A percentile compares a stretch with the other conserved stretches of the same genome.
phyloP scores from a whole-genome alignment of 73 alveolate species.

The Paramecium pentaurelia region DNA sequence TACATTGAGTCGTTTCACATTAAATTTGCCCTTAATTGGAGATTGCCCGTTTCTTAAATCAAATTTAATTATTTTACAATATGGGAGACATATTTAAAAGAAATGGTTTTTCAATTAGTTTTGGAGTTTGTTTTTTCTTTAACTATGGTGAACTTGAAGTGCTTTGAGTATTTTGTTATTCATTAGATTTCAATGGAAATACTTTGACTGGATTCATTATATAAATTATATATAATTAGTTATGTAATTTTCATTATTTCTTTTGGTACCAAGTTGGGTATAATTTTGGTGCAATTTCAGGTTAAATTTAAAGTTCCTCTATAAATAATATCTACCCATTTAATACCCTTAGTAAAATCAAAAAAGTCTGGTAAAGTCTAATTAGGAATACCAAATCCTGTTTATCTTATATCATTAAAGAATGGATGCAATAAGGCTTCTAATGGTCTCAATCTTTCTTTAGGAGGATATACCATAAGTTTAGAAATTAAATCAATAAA shows the following conservation, averaged over 20 bases:
- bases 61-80: not conserved
- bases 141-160: not conserved
- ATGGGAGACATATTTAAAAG: not conserved
- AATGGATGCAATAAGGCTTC: constrained; percentile 88
- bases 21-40: not conserved
- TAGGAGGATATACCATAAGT: constrained; percentile 82
- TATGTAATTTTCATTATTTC: constrained; percentile 25
- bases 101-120: not conserved
- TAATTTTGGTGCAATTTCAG: constrained; percentile 35
- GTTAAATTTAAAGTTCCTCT: constrained; percentile 56
- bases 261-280: constrained; percentile 51
- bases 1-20: not conserved
- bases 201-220: constrained; percentile 48
- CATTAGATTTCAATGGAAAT: constrained; percentile 16
- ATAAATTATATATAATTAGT: not conserved
- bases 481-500: constrained; percentile 75
- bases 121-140: not conserved
- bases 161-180: not conserved
- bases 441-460: constrained; percentile 75
- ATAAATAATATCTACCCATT: not conserved
- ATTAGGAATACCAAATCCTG: not conserved
- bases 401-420: constrained; percentile 80
- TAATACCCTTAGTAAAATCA: constrained; percentile 52
- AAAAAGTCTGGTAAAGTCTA: constrained; percentile 31
- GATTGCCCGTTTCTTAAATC: not conserved